Percentiles rank a stretch among this genome's conserved stretches.
These are phyloP conservation scores for Yamadazyma sp. DNA, from an alignment of 1,139 yeast species.

Conservation along the genomic window DNA sequence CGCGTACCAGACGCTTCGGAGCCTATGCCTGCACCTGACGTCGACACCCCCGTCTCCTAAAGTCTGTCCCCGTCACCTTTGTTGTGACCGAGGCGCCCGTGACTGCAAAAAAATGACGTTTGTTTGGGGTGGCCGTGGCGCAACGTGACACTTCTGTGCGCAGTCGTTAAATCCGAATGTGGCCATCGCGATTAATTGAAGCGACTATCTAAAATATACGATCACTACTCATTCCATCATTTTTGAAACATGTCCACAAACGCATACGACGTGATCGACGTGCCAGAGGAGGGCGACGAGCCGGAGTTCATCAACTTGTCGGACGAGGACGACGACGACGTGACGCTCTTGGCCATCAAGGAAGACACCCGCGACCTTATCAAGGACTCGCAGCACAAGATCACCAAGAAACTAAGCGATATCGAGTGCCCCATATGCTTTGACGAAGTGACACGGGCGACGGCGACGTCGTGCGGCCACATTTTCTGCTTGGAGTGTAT, in stretches of 20 bases:
- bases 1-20: neutral
- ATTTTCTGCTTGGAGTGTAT: conserved; percentile 47
- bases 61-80: too few species aligned
- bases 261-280: neutral
- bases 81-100: too few species aligned
- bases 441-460: conserved; percentile 41
- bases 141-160: neutral
- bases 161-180: neutral
- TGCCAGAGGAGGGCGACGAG: neutral
- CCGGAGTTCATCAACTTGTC: conserved; percentile 4
- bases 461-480: conserved; percentile 48
- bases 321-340: conserved; percentile 32
- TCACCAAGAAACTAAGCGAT: conserved; percentile 34
- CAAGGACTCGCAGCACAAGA: conserved; percentile 19
- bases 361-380: conserved; percentile 37
- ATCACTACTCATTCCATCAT: too few species aligned
- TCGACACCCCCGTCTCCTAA: too few species aligned
- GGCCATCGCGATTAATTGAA: neutral
- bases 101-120: neutral
- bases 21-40: neutral
- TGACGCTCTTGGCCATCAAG: conserved; percentile 40
- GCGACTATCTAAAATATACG: neutral
- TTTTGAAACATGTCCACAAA: neutral
- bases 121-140: neutral
- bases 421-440: conserved; percentile 50